These are phyloP conservation scores for Nakaseomyces nivariensis DNA, from an alignment of 1,139 yeast species.

Conservation along the genomic window DNA sequence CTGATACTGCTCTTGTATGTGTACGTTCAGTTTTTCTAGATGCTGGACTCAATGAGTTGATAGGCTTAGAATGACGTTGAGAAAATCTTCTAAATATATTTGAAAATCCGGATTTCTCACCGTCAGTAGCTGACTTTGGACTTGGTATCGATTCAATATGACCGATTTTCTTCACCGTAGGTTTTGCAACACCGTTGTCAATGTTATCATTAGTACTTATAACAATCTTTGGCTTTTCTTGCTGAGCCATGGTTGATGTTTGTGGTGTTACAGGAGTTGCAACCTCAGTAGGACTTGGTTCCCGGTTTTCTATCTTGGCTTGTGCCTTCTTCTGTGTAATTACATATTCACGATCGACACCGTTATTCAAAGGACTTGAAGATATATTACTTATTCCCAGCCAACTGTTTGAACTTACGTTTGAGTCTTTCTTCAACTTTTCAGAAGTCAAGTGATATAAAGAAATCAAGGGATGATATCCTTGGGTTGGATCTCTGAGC, in stretches of 20 bases:
- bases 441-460: slow-evolving; percentile 79
- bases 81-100: slow-evolving; percentile 23
- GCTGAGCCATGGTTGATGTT: not conserved
- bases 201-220: not conserved
- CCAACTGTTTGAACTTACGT: slow-evolving; percentile 10
- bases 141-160: not conserved
- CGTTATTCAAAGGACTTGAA: not conserved
- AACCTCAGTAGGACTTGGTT: not conserved
- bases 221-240: not conserved
- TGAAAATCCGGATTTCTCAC: slow-evolving; percentile 21
- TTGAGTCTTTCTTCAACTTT: slow-evolving; percentile 34
- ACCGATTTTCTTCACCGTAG: not conserved
- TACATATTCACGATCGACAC: slow-evolving; percentile 1
- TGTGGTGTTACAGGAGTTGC: not conserved
- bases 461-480: slow-evolving; percentile 81
- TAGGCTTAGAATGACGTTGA: slow-evolving; percentile 16
- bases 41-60: slow-evolving; percentile 2
- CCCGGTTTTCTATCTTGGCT: not conserved
- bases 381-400: not conserved
- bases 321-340: not conserved
- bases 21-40: slow-evolving; percentile 14
- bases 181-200: not conserved
- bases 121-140: slow-evolving; percentile 6
- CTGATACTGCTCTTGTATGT: slow-evolving; percentile 32
- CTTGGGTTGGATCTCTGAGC: slow-evolving; percentile 72